phyloP scores from a whole-genome alignment of 768 basidiomycete species.

The Pholiota molesta region DNA sequence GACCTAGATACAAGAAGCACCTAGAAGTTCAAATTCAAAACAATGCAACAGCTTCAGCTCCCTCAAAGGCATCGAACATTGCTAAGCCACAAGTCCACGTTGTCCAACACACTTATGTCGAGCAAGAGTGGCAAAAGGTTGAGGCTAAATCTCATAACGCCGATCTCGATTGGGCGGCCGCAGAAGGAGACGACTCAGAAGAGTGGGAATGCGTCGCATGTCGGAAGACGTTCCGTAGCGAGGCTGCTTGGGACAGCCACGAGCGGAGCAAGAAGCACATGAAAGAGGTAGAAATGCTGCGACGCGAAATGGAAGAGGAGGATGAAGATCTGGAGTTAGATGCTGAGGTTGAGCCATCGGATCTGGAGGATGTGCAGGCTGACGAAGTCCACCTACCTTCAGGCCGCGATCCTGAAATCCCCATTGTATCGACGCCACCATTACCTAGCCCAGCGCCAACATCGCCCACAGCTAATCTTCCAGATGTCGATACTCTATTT shows the following conservation, averaged over 20 bases:
- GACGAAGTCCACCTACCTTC: neutral
- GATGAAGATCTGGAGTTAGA: constrained; percentile 65
- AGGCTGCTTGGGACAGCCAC: constrained; percentile 95
- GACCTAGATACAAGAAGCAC: constrained; percentile 83
- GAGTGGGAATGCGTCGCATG: constrained; percentile 98
- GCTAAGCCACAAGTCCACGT: constrained; percentile 33
- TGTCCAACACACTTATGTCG: constrained; percentile 55
- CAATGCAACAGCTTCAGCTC: constrained; percentile 32
- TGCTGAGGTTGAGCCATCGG: constrained; percentile 31
- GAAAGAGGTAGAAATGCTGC: constrained; percentile 81
- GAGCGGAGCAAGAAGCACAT: constrained; percentile 94
- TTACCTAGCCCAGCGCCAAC: neutral
- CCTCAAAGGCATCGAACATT: constrained; percentile 27
- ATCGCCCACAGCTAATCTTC: neutral
- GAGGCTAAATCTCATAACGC: constrained; percentile 44
- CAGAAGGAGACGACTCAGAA: constrained; percentile 70
- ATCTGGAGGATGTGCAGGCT: neutral
- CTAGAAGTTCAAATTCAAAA: constrained; percentile 49
- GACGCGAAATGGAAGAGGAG: constrained; percentile 77
- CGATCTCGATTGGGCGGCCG: constrained; percentile 77
- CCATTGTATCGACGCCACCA: neutral
- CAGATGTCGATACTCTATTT: neutral
- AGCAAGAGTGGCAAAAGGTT: constrained; percentile 90
- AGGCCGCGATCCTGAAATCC: neutral
- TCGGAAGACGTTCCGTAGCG: constrained; percentile 84